phyloP scores from a whole-genome alignment of 2,329 filamentous ascomycete genomes.

The Salinomyces thailandicus region DNA sequence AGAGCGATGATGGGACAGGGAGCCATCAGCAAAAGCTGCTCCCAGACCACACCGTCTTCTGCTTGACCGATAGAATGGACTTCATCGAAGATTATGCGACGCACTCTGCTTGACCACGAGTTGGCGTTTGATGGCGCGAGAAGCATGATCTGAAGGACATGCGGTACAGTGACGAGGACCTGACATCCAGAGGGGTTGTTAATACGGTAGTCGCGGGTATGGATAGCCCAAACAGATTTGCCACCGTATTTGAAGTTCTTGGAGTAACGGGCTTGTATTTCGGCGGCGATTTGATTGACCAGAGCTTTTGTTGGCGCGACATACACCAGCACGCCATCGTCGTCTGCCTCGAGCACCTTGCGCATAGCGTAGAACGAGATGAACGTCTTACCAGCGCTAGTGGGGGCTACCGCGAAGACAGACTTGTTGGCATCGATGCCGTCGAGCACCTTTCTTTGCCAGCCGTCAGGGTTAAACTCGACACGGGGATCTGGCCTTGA shows the following conservation, averaged over 20 bases:
- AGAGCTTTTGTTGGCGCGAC: slow-evolving; percentile 73
- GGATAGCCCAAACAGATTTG: slow-evolving; percentile 67
- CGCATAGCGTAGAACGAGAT: slow-evolving; percentile 80
- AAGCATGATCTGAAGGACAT: slow-evolving; percentile 71
- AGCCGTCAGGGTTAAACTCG: slow-evolving; percentile 62
- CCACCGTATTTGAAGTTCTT: slow-evolving; percentile 52
- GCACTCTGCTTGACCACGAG: slow-evolving; percentile 56
- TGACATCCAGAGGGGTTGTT: slow-evolving; percentile 65
- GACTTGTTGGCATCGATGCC: slow-evolving; percentile 60
- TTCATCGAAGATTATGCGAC: slow-evolving; percentile 72
- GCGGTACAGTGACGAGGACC: slow-evolving; percentile 65
- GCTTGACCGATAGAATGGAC: slow-evolving; percentile 70
- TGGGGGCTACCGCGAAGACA: slow-evolving; percentile 66
- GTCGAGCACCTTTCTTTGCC: slow-evolving; percentile 65
- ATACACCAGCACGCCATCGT: slow-evolving; percentile 64
- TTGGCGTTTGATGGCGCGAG: slow-evolving; percentile 54
- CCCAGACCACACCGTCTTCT: slow-evolving; percentile 68
- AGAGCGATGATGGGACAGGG: slow-evolving; percentile 70
- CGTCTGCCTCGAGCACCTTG: slow-evolving; percentile 55
- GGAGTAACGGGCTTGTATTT: slow-evolving; percentile 62
- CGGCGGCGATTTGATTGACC: slow-evolving; percentile 74
- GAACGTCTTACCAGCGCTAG: slow-evolving; percentile 72
- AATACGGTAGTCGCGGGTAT: slow-evolving; percentile 64
- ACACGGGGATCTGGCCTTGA: slow-evolving; percentile 58
- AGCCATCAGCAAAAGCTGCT: slow-evolving; percentile 62